Evolutionary conservation across 2,329 filamentous ascomycete genomes (phyloP).

Genomic region (Neodidymelliopsis sp.): DNA sequence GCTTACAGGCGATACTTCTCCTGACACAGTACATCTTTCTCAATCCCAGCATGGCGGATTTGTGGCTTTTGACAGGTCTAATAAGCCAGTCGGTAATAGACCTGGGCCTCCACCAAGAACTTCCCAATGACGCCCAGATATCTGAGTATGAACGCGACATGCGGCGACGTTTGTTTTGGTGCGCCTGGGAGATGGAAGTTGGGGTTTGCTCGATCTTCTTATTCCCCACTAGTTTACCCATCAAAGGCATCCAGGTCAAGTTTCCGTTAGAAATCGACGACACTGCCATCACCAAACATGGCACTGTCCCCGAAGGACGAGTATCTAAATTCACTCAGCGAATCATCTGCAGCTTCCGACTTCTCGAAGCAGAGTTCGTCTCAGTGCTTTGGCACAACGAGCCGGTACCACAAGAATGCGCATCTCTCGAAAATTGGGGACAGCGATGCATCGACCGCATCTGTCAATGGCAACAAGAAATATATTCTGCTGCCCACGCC

Average conservation of each 20-base stretch:
- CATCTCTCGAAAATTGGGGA: constrained; percentile 41
- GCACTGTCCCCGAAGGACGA: constrained; percentile 36
- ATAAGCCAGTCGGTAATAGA: constrained; percentile 49
- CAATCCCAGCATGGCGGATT: constrained; percentile 46
- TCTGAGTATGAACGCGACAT: constrained; percentile 45
- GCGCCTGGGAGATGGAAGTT: constrained; percentile 50
- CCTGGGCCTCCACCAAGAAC: constrained; percentile 46
- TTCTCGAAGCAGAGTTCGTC: constrained; percentile 45
- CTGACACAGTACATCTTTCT: constrained; percentile 48
- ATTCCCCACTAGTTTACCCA: constrained; percentile 42
- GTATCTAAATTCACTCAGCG: constrained; percentile 46
- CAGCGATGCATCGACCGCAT: constrained; percentile 36
- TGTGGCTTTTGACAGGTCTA: constrained; percentile 48
- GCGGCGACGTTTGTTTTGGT: constrained; percentile 49
- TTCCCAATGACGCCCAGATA: constrained; percentile 38
- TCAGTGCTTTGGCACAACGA: constrained; percentile 44
- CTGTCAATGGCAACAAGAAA: constrained; percentile 41
- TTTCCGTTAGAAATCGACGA: constrained; percentile 47
- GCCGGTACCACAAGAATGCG: constrained; percentile 35
- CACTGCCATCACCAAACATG: constrained; percentile 39
- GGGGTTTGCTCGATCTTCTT: constrained; percentile 46
- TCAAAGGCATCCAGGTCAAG: constrained; percentile 38
- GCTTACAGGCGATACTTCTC: constrained; percentile 46
- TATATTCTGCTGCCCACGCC: constrained; percentile 35
- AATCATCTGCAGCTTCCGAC: constrained; percentile 45